Conservation (phyloP, 2,329 filamentous ascomycete species). For the Diaporthe humulicola region DNA sequence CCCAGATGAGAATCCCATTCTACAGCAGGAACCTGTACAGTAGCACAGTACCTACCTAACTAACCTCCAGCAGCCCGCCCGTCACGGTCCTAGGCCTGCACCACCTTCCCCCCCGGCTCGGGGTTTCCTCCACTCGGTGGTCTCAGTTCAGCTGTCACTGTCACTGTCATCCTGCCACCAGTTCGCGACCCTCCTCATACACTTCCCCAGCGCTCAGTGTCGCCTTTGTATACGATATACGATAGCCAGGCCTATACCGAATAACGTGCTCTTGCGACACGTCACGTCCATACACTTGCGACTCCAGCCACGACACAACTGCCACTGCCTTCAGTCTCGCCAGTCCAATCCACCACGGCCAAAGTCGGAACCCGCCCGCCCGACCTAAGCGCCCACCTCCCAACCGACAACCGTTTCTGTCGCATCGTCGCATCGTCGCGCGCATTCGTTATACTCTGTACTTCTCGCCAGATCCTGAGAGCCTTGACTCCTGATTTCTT, state of each 20-base stretch:
- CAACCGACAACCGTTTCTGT: slow-evolving; percentile 11
- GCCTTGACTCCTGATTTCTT: not conserved
- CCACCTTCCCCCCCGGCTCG: slow-evolving; percentile 10
- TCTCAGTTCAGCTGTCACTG: slow-evolving; percentile 22
- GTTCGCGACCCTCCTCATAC: slow-evolving; percentile 21
- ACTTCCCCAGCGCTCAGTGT: not conserved
- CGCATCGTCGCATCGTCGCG: slow-evolving; percentile 29
- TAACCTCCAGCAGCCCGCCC: not conserved
- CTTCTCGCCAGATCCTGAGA: not conserved
- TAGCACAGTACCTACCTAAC: too few relatives aligned
- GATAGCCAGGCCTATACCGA: slow-evolving; percentile 7
- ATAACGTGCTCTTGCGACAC: slow-evolving; percentile 18
- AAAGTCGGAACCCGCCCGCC: slow-evolving; percentile 18
- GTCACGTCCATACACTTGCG: slow-evolving; percentile 12
- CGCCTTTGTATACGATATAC: slow-evolving; percentile 12
- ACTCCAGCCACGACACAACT: not conserved
- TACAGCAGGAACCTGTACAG: not conserved
- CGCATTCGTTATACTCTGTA: not conserved
- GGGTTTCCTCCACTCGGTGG: slow-evolving; percentile 26
- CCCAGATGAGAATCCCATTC: slow-evolving; percentile 20
- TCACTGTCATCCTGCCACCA: slow-evolving; percentile 21
- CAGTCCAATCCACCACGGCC: slow-evolving; percentile 7
- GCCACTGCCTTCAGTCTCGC: slow-evolving; percentile 3
- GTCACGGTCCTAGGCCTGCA: slow-evolving; percentile 3
- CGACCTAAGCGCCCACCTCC: slow-evolving; percentile 20